A percentile compares a stretch with the other conserved stretches of the same genome.
Conservation (phyloP, 23 red algal genomes). For the Chondrus crispus region DNA sequence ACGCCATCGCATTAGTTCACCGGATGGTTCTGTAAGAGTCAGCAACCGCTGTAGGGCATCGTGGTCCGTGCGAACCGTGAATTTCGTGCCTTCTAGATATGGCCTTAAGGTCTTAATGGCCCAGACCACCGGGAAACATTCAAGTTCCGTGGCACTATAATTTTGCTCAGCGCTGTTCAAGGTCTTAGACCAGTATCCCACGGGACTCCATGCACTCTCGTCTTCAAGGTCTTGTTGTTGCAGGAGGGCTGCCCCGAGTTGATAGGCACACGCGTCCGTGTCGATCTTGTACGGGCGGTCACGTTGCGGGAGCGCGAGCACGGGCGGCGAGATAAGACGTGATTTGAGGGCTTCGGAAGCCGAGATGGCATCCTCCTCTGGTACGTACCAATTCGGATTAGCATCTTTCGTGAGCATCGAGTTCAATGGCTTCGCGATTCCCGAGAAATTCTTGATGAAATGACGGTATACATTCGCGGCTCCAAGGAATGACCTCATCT, state of each 20-base stretch:
- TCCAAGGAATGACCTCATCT: constrained; percentile 21
- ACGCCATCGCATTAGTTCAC: not conserved
- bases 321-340: not conserved
- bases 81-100: not conserved
- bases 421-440: not conserved
- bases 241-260: not conserved
- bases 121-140: not conserved
- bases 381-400: not conserved
- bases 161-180: not conserved
- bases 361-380: not conserved
- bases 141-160: not conserved
- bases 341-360: not conserved
- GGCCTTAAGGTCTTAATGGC: not conserved
- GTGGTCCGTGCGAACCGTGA: not conserved
- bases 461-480: not conserved
- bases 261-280: not conserved
- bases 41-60: not conserved
- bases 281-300: not conserved
- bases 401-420: not conserved
- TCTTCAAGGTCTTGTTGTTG: not conserved
- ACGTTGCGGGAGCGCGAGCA: not conserved
- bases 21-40: not conserved
- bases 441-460: constrained; percentile 20
- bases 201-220: not conserved
- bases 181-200: not conserved